These are phyloP conservation scores for Myxozyma mucilagina DNA, from an alignment of 805 yeast species.

Conservation along the genomic window DNA sequence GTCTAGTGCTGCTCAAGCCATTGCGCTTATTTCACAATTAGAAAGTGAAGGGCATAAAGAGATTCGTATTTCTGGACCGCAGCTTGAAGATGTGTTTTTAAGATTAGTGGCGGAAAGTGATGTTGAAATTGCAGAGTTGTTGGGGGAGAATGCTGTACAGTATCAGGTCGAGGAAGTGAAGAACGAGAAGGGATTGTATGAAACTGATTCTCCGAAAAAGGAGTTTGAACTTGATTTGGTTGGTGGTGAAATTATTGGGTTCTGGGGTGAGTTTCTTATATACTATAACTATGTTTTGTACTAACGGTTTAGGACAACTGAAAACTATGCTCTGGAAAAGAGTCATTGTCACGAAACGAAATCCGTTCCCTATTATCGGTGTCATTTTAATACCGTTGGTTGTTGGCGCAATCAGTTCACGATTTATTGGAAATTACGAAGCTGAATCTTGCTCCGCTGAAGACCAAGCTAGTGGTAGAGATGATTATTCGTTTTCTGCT, in stretches of 20 bases:
- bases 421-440: constrained; percentile 10
- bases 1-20: constrained; percentile 7
- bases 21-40: constrained; percentile 6
- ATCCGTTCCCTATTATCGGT: constrained; percentile 18
- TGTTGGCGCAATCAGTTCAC: constrained; percentile 24
- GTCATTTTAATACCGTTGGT: constrained; percentile 19
- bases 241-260: constrained; percentile 11
- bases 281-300: neutral
- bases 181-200: neutral
- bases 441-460: constrained; percentile 13
- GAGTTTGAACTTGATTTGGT: constrained; percentile 7
- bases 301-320: constrained; percentile 13
- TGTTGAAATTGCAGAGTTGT: constrained; percentile 14
- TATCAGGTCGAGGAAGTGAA: neutral
- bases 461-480: constrained; percentile 6
- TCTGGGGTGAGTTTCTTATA: constrained; percentile 8
- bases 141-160: constrained; percentile 10
- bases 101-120: constrained; percentile 33
- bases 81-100: constrained; percentile 41
- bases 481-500: neutral
- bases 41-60: constrained; percentile 9
- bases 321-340: constrained; percentile 26
- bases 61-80: constrained; percentile 38
- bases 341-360: constrained; percentile 14
- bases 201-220: neutral